phyloP scores from a whole-genome alignment of 2,329 filamentous ascomycete genomes.

The Helotiales sp. region DNA sequence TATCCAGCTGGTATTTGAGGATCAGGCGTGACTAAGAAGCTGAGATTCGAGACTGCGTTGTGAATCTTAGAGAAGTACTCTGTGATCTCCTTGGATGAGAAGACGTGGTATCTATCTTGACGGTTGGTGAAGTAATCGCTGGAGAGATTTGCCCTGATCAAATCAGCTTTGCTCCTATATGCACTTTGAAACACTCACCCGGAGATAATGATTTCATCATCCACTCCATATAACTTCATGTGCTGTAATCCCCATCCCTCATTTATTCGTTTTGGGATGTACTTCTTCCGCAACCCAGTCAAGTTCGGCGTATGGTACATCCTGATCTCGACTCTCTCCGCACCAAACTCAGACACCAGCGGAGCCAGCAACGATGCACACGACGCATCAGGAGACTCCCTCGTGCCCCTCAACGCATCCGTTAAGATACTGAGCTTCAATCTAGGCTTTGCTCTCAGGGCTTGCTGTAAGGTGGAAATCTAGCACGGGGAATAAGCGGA shows the following conservation, averaged over 20 bases:
- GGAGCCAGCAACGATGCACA: conserved; percentile 87
- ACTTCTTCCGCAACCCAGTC: conserved; percentile 81
- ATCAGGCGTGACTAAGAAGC: conserved; percentile 76
- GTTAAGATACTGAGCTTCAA: conserved; percentile 88
- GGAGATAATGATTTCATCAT: conserved; percentile 94
- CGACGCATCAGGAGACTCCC: conserved; percentile 84
- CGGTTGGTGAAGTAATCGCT: conserved; percentile 96
- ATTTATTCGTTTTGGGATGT: conserved; percentile 88
- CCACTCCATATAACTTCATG: conserved; percentile 97
- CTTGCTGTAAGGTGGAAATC: conserved; percentile 78
- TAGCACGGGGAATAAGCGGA: conserved; percentile 40
- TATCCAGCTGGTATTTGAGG: conserved; percentile 59
- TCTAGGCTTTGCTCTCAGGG: conserved; percentile 74
- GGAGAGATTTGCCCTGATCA: conserved; percentile 77
- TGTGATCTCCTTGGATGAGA: conserved; percentile 77
- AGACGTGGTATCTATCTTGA: conserved; percentile 92
- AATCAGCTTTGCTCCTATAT: conserved; percentile 16
- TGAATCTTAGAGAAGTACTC: conserved; percentile 84
- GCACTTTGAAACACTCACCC: conserved; percentile 57
- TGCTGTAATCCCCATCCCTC: conserved; percentile 98
- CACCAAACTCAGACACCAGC: conserved; percentile 82
- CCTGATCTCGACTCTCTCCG: conserved; percentile 84
- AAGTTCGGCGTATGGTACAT: conserved; percentile 99
- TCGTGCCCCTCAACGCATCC: conserved; percentile 87
- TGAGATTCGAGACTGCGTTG: conserved; percentile 75